A percentile compares a stretch with the other conserved stretches of the same genome.
Conservation (phyloP, 805 yeast genomes). For the Candida jianshihensis region DNA sequence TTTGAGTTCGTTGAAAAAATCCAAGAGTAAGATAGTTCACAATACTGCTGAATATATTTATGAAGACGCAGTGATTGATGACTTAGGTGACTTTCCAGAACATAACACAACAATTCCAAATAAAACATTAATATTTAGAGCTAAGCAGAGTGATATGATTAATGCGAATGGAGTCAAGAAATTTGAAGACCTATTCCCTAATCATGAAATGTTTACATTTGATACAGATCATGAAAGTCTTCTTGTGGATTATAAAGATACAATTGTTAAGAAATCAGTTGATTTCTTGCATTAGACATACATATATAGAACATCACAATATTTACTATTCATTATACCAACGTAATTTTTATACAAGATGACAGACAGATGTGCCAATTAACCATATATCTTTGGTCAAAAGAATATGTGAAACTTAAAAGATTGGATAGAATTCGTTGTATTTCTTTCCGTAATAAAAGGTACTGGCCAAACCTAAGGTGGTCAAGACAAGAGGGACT, state of each 20-base stretch:
- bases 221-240: not conserved
- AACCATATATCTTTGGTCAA: too few relatives aligned
- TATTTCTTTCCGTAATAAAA: conserved; percentile 71
- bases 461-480: conserved; percentile 57
- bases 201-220: not conserved
- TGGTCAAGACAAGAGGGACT: conserved; percentile 60
- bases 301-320: not conserved
- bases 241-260: not conserved
- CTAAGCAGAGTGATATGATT: not conserved
- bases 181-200: not conserved
- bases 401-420: conserved; percentile 2
- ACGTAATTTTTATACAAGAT: too few relatives aligned
- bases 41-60: not conserved
- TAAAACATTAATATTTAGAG: not conserved
- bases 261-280: not conserved
- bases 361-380: too few relatives aligned
- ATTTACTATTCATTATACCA: too few relatives aligned
- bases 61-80: not conserved
- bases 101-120: not conserved
- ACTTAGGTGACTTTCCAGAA: not conserved
- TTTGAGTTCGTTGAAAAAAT: not conserved
- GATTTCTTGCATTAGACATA: not conserved
- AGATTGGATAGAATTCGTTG: conserved; percentile 53
- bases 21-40: not conserved
- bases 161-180: not conserved